These are phyloP conservation scores for Lasiosphaeria hispida DNA, from an alignment of 495 filamentous ascomycete species.

Conservation along the genomic window DNA sequence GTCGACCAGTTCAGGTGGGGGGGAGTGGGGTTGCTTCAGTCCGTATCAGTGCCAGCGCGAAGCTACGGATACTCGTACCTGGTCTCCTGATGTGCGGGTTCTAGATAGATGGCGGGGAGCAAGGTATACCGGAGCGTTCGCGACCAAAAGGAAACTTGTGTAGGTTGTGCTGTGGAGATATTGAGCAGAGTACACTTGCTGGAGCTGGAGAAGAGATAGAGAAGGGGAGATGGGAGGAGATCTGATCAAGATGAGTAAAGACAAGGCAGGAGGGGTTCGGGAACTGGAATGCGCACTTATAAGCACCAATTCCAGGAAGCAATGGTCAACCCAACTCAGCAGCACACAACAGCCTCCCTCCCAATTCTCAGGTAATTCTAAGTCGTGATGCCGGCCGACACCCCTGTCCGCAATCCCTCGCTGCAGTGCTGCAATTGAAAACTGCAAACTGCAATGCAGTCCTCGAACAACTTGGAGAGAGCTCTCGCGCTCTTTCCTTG, in stretches of 20 bases:
- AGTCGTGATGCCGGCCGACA: neutral
- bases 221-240: neutral
- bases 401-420: too few species aligned
- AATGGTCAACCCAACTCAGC: conserved; percentile 1
- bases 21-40: conserved; percentile 15
- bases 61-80: neutral
- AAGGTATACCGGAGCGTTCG: too few species aligned
- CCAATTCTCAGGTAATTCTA: neutral
- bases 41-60: neutral
- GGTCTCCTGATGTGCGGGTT: too few species aligned
- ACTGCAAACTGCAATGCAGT: conserved; percentile 1
- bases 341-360: neutral
- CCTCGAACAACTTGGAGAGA: conserved; percentile 1
- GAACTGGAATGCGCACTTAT: conserved; percentile 5
- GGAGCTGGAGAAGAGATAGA: too few species aligned
- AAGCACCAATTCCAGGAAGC: neutral
- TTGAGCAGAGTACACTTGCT: too few species aligned
- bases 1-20: conserved; percentile 8
- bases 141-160: too few species aligned
- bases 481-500: neutral
- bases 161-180: too few species aligned
- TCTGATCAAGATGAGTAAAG: neutral
- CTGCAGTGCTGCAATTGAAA: too few species aligned
- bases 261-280: neutral
- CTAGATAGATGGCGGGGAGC: too few species aligned